phyloP scores from a whole-genome alignment of 2,329 filamentous ascomycete genomes.

The Neurospora sp. region DNA sequence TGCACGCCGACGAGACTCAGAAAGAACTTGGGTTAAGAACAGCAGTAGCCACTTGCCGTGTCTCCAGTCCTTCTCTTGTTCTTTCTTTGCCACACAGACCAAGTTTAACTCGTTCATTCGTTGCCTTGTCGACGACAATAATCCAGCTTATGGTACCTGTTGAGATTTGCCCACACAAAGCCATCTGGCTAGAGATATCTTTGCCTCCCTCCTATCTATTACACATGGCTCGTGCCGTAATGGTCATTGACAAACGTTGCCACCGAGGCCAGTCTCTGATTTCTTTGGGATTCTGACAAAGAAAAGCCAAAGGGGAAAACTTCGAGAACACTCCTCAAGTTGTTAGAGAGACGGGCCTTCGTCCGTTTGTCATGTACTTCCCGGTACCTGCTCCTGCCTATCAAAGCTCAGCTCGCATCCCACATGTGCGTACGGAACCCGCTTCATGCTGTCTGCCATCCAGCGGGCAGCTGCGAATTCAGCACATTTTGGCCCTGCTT shows the following conservation, averaged over 20 bases:
- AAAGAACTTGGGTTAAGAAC: too few species aligned
- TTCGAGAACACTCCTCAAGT: not conserved
- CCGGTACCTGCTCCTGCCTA: not conserved
- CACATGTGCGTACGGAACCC: not conserved
- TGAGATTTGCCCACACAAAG: not conserved
- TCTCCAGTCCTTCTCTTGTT: not conserved
- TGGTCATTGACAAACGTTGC: not conserved
- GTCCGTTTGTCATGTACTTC: not conserved
- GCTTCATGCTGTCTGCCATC: not conserved
- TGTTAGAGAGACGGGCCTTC: not conserved
- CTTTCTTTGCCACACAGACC: not conserved
- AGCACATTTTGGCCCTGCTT: not conserved
- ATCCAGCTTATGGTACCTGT: not conserved
- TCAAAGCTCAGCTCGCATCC: not conserved
- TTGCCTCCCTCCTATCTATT: not conserved
- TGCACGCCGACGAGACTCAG: too few species aligned
- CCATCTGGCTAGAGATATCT: not conserved
- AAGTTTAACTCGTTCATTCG: not conserved
- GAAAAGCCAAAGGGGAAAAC: not conserved
- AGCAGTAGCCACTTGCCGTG: too few species aligned
- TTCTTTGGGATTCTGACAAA: not conserved
- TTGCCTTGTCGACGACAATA: not conserved
- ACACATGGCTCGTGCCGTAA: not conserved
- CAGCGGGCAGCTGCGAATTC: not conserved
- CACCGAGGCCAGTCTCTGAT: not conserved